phyloP scores from a whole-genome alignment of 495 filamentous ascomycete species.

The Bryoglossum gracile region DNA sequence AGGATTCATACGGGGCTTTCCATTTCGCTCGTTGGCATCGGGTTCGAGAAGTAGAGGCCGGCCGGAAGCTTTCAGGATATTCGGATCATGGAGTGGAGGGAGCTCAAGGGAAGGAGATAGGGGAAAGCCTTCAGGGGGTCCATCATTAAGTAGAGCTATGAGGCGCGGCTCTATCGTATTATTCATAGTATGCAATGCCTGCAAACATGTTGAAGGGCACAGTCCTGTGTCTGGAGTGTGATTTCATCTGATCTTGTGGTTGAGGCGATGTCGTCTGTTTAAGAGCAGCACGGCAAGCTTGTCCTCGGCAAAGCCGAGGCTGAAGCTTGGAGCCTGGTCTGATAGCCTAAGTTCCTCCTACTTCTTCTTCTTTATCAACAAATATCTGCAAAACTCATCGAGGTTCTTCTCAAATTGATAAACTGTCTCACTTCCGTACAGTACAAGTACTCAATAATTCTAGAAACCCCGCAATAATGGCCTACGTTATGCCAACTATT shows the following conservation, averaged over 20 bases:
- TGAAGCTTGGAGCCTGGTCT: too few species aligned
- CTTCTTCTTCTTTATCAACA: too few species aligned
- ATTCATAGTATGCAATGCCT: constrained; percentile 16
- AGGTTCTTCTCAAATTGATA: too few species aligned
- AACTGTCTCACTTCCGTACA: too few species aligned
- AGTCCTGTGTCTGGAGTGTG: too few species aligned
- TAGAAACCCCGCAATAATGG: constrained; percentile 37
- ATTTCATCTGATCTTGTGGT: too few species aligned
- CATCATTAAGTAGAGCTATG: constrained; percentile 44
- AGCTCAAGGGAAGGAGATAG: constrained; percentile 32
- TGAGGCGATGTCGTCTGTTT: too few species aligned
- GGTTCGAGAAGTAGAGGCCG: constrained; percentile 40
- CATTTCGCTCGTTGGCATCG: constrained; percentile 32
- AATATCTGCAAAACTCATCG: too few species aligned
- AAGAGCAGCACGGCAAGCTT: too few species aligned
- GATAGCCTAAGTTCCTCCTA: too few species aligned
- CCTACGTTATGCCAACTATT: constrained; percentile 42
- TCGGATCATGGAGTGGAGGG: constrained; percentile 36
- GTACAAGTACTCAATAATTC: too few species aligned
- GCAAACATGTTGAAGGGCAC: constrained; percentile 15
- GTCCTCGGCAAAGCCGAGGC: too few species aligned
- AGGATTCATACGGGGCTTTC: constrained; percentile 26
- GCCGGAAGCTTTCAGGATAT: constrained; percentile 29
- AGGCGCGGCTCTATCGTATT: constrained; percentile 51
- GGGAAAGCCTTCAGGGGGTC: constrained; percentile 29